Evolutionary conservation across 331 rosid species (phyloP).

Genomic region (Prunus yedoensis): DNA sequence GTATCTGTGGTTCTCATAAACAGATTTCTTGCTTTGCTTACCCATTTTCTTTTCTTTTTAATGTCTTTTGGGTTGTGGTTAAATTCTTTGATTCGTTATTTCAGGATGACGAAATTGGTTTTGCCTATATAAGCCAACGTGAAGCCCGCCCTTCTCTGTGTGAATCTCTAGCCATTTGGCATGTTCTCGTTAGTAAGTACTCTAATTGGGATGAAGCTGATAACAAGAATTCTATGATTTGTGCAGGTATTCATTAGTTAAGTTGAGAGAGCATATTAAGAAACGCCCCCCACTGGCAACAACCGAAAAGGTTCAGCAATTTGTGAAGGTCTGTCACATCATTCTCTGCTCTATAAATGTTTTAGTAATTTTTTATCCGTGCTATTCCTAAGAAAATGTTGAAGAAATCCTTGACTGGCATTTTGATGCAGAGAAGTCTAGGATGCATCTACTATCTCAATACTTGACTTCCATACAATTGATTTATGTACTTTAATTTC

Average conservation of each 20-base stretch:
- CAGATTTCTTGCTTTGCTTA: constrained; percentile 11
- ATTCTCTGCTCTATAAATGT: neutral
- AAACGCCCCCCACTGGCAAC: constrained; percentile 95
- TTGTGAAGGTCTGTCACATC: constrained; percentile 59
- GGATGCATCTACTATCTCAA: neutral
- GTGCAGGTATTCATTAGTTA: constrained; percentile 67
- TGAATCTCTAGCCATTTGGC: constrained; percentile 44
- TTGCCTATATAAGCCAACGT: constrained; percentile 87
- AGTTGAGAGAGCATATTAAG: constrained; percentile 92
- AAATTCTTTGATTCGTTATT: constrained; percentile 16
- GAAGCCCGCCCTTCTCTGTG: constrained; percentile 92
- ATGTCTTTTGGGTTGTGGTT: neutral
- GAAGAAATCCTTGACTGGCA: neutral
- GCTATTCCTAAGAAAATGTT: neutral
- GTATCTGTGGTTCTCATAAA: constrained; percentile 35
- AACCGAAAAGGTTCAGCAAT: constrained; percentile 94
- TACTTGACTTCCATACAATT: neutral
- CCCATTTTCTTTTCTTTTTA: constrained; percentile 16
- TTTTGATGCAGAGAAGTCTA: neutral
- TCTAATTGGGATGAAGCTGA: neutral
- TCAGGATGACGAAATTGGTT: constrained; percentile 87
- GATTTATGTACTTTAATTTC: neutral
- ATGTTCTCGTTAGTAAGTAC: neutral
- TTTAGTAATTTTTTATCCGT: neutral
- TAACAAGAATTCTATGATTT: constrained; percentile 7